Evolutionary conservation across 306 rosid genomes (phyloP), one percentile per base, ranked within the genome.

Genomic region (Lagenaria siceraria): DNA sequence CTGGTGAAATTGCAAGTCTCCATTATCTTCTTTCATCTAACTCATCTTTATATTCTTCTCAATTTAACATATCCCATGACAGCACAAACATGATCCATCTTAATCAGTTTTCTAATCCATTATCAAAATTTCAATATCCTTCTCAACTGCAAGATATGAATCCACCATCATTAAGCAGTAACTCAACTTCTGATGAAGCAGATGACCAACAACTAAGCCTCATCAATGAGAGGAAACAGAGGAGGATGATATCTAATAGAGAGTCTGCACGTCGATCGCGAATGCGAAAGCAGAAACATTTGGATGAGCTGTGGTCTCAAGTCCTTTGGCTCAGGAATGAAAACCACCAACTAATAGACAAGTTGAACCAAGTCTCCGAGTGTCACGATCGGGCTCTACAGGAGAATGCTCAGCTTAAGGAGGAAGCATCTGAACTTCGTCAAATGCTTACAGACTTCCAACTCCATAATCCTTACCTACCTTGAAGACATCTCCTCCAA

Each of bases 221-320:
- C 77, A 89, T 86, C 83, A 86, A 81, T 8, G 99, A 95, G 84
- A 87, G 99, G 78, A 95, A 89, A 46, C 96, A 90, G 36, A 79
- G 99, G 42, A 80, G 99, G 83, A 95, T 90, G 98, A 89, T 95
- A 85, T 95, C 99, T 0, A 95, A 95, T 79, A 74, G 99, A n/a
- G 99, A 95, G 40, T 95, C 99, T 0, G 99, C 99, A 0, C 91
- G 99, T 3, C 64, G 99, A 10, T 95, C 99, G 0, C 88, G 99
- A 4, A 91, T 91, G 92, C 87, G 99, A 61, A 95, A 92, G 87
- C 97, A 95, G 81, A 90, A 80, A 66, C 98, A 95, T 83, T 89
- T 95, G 31, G 98, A 95, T 77, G 99, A 95, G 79, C 90, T 95
- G 5, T 95, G 99, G 97, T 92, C 97, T 8, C 99, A 95, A 77